These are phyloP conservation scores for Claviceps sp. DNA, from an alignment of 2,329 filamentous ascomycete genomes.

Conservation along the genomic window DNA sequence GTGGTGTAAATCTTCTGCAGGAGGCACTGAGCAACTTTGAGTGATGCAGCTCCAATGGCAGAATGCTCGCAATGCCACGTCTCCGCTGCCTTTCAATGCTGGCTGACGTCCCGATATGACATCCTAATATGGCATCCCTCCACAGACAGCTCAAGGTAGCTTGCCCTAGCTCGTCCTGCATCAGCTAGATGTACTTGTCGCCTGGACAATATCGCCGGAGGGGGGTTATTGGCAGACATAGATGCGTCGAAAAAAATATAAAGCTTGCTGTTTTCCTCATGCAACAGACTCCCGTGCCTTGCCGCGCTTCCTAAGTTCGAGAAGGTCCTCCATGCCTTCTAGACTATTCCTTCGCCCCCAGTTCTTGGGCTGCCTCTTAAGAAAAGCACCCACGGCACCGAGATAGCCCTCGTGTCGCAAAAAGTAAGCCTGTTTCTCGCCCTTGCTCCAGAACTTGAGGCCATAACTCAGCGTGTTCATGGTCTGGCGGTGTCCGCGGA, in stretches of 20 bases:
- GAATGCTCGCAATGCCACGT: too few species aligned
- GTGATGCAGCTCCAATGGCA: too few species aligned
- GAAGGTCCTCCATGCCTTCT: constrained; percentile 33
- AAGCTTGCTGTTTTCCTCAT: not conserved
- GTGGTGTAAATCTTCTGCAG: too few species aligned
- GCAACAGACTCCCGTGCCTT: constrained; percentile 6
- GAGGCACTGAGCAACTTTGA: too few species aligned
- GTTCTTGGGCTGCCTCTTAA: constrained; percentile 79
- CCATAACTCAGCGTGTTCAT: constrained; percentile 96
- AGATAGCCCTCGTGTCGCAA: constrained; percentile 91
- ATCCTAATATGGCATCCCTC: too few species aligned
- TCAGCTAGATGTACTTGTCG: too few species aligned
- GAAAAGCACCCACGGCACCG: constrained; percentile 83
- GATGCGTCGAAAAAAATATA: not conserved
- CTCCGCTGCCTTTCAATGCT: too few species aligned
- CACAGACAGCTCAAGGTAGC: too few species aligned
- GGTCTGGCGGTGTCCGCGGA: constrained; percentile 88
- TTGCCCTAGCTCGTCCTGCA: too few species aligned
- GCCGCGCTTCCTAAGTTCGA: constrained; percentile 15
- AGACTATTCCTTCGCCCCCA: constrained; percentile 79
- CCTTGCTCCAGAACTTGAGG: constrained; percentile 95
- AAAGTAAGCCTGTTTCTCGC: constrained; percentile 90
- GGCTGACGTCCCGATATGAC: too few species aligned
- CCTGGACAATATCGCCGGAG: too few species aligned
- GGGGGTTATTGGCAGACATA: not conserved